Percentiles rank a stretch among this genome's conserved stretches.
These are phyloP conservation scores for Xylaria polymorpha DNA, from an alignment of 2,329 filamentous ascomycete genomes.

Conservation along the genomic window DNA sequence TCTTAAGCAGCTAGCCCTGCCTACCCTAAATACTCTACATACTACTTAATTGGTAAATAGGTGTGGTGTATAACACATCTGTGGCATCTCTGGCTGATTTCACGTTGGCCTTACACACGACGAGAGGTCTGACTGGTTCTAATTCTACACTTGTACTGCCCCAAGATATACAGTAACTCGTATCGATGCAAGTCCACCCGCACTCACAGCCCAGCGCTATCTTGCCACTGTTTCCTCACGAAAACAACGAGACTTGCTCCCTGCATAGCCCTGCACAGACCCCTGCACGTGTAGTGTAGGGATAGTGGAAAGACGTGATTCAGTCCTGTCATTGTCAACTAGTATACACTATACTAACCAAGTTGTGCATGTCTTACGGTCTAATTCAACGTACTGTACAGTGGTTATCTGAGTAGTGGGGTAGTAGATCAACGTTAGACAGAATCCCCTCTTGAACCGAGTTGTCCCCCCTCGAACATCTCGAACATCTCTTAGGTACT, in stretches of 20 bases:
- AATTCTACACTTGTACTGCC: not conserved
- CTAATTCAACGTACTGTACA: not conserved
- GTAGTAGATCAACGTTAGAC: slow-evolving; percentile 25
- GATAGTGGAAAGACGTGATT: slow-evolving; percentile 22
- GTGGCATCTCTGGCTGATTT: slow-evolving; percentile 15
- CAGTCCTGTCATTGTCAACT: slow-evolving; percentile 19
- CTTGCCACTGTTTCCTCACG: slow-evolving; percentile 17
- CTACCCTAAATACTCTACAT: not conserved
- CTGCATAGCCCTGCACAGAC: slow-evolving; percentile 12
- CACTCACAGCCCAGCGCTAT: slow-evolving; percentile 1
- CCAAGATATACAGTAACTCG: slow-evolving; percentile 24
- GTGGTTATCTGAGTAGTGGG: slow-evolving; percentile 5
- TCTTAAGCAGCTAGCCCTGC: too few species aligned
- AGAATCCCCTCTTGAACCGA: slow-evolving; percentile 22
- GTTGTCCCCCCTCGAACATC: not conserved
- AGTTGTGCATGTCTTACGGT: not conserved
- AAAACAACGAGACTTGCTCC: slow-evolving; percentile 17
- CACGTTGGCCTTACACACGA: not conserved
- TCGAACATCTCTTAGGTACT: not conserved
- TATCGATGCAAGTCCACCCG: slow-evolving; percentile 30
- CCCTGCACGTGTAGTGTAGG: slow-evolving; percentile 15
- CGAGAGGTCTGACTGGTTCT: slow-evolving; percentile 9
- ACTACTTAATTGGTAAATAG: not conserved
- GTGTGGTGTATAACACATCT: too few species aligned
- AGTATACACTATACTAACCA: too few species aligned